phyloP scores from a whole-genome alignment of 305 asterid genomes.

The Solanum aculeatissimum region DNA sequence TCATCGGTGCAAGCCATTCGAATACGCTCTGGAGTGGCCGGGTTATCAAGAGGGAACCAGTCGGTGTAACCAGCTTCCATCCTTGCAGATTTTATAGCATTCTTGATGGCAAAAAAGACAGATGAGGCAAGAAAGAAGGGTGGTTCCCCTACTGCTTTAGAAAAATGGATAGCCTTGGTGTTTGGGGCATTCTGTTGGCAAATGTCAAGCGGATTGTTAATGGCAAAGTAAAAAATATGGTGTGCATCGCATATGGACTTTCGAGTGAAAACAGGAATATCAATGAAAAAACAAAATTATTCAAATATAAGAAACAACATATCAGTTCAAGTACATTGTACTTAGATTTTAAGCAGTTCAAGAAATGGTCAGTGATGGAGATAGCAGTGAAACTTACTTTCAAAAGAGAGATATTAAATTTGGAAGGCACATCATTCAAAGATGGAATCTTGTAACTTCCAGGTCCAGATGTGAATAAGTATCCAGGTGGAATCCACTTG shows the following conservation, averaged over 20 bases:
- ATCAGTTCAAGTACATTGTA: neutral
- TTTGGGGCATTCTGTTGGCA: constrained; percentile 70
- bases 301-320: neutral
- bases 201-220: neutral
- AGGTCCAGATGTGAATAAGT: constrained; percentile 75
- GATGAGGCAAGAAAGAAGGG: constrained; percentile 84
- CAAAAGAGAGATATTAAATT: constrained; percentile 64
- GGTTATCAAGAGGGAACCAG: constrained; percentile 87
- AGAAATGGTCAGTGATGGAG: neutral
- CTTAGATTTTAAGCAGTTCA: neutral
- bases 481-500: constrained; percentile 76
- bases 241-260: neutral
- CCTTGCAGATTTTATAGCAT: constrained; percentile 72
- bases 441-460: constrained; percentile 92
- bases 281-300: neutral
- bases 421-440: constrained; percentile 66
- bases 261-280: neutral
- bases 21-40: constrained; percentile 94
- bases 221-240: neutral
- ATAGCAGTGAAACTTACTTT: constrained; percentile 41
- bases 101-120: constrained; percentile 86
- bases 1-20: constrained; percentile 85
- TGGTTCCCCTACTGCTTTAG: constrained; percentile 97
- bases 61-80: constrained; percentile 53
- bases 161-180: constrained; percentile 72